A percentile compares a stretch with the other conserved stretches of the same genome.
These are phyloP conservation scores for Durotheca rogersii DNA, from an alignment of 495 filamentous ascomycete species.

Conservation along the genomic window DNA sequence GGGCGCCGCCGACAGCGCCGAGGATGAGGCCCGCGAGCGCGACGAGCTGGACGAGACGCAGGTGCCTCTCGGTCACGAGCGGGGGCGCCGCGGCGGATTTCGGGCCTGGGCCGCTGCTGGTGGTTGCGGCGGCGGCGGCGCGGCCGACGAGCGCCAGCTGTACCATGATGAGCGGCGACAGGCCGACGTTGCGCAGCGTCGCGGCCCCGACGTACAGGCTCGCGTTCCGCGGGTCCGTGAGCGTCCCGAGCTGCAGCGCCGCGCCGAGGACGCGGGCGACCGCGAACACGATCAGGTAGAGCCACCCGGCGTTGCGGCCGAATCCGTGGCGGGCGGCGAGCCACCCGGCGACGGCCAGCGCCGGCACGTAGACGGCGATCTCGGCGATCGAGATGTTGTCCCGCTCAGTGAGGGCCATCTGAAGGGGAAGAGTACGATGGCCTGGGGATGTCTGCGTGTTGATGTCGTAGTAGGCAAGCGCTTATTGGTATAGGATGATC, in stretches of 20 bases:
- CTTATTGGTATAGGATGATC: background rate
- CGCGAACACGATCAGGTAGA: slow-evolving; percentile 39
- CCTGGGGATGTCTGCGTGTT: background rate
- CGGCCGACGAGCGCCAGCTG: slow-evolving; percentile 35
- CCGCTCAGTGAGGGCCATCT: slow-evolving; percentile 29
- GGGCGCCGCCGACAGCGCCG: slow-evolving; percentile 34
- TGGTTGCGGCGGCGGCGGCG: too few species aligned
- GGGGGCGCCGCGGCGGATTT: background rate
- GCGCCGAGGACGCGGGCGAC: slow-evolving; percentile 37
- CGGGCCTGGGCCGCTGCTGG: too few species aligned
- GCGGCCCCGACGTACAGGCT: slow-evolving; percentile 29
- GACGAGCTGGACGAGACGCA: slow-evolving; percentile 31
- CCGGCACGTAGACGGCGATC: slow-evolving; percentile 34
- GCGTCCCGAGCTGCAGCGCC: slow-evolving; percentile 38
- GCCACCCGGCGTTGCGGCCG: slow-evolving; percentile 36
- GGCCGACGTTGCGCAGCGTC: slow-evolving; percentile 35
- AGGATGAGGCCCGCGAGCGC: slow-evolving; percentile 36
- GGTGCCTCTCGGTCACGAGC: slow-evolving; percentile 25
- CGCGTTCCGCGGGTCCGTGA: slow-evolving; percentile 35
- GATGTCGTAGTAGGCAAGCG: background rate
- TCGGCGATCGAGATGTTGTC: slow-evolving; percentile 39
- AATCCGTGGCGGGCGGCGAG: slow-evolving; percentile 39
- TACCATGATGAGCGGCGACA: slow-evolving; percentile 38
- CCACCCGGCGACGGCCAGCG: slow-evolving; percentile 31
- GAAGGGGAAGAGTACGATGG: too few species aligned